These are phyloP conservation scores for Myriosclerotinia scirpicola DNA, from an alignment of 2,329 filamentous ascomycete genomes.

Conservation along the genomic window DNA sequence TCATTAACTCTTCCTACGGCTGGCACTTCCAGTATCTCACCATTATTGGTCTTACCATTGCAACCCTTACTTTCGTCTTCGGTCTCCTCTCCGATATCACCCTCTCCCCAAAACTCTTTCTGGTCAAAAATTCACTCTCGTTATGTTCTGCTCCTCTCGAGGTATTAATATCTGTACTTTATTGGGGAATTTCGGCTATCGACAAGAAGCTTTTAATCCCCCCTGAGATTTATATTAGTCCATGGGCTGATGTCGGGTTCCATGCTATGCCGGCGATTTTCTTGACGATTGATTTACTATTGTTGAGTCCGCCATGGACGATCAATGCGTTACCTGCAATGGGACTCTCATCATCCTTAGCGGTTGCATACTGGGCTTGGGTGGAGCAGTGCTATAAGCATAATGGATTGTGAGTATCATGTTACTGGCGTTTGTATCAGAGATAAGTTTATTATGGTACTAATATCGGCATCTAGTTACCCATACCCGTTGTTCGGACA, in stretches of 20 bases:
- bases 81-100: slow-evolving; percentile 66
- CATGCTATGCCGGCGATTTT: slow-evolving; percentile 66
- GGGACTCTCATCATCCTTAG: slow-evolving; percentile 56
- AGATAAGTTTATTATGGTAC: not conserved
- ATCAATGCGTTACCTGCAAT: slow-evolving; percentile 61
- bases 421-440: not conserved
- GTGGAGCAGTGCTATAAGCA: slow-evolving; percentile 68
- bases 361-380: slow-evolving; percentile 74
- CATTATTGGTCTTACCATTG: slow-evolving; percentile 66
- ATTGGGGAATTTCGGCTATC: slow-evolving; percentile 66
- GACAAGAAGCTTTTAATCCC: slow-evolving; percentile 53
- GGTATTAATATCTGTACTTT: slow-evolving; percentile 68
- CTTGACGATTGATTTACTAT: slow-evolving; percentile 62
- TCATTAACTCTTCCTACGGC: slow-evolving; percentile 60
- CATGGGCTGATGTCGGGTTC: slow-evolving; percentile 61
- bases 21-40: slow-evolving; percentile 58
- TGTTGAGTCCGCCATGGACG: slow-evolving; percentile 73
- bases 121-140: slow-evolving; percentile 65
- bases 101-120: slow-evolving; percentile 57
- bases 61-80: slow-evolving; percentile 59
- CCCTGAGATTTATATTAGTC: slow-evolving; percentile 55
- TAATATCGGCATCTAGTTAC: slow-evolving; percentile 55
- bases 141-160: slow-evolving; percentile 68
- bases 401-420: slow-evolving; percentile 59
- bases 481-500: slow-evolving; percentile 82